These are phyloP conservation scores for Grigorovia yakushimaensis DNA, from an alignment of 805 yeast species.

Conservation along the genomic window DNA sequence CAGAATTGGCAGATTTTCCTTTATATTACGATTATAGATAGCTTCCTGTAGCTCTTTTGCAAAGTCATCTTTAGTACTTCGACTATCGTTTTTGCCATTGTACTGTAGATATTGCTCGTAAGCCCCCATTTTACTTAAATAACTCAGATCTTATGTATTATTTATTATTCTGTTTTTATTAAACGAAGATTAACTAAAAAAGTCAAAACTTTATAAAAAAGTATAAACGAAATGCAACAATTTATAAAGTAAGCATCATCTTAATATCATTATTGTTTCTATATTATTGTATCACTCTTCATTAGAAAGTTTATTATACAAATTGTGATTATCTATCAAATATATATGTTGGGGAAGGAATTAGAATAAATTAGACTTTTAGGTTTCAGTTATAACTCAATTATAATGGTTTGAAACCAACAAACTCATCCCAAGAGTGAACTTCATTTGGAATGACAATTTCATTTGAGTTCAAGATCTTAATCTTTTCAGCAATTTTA, in stretches of 20 bases:
- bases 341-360: background rate
- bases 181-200: background rate
- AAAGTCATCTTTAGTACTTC: background rate
- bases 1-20: slow-evolving; percentile 6
- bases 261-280: too few species aligned
- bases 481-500: slow-evolving; percentile 45
- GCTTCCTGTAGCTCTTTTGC: slow-evolving; percentile 3
- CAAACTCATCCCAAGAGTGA: slow-evolving; percentile 91
- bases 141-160: background rate
- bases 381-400: background rate
- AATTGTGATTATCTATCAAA: background rate
- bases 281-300: too few species aligned
- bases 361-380: background rate
- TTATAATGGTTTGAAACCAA: slow-evolving; percentile 82
- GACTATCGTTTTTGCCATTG: background rate
- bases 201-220: background rate
- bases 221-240: too few species aligned
- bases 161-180: background rate
- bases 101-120: background rate
- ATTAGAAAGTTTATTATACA: background rate
- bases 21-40: slow-evolving; percentile 9
- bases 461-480: slow-evolving; percentile 39
- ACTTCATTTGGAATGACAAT: slow-evolving; percentile 77
- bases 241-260: too few species aligned
- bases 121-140: background rate